These are phyloP conservation scores for Phoenix roebelenii DNA, from an alignment of 176 grass and related monocot genomes.

Conservation along the genomic window DNA sequence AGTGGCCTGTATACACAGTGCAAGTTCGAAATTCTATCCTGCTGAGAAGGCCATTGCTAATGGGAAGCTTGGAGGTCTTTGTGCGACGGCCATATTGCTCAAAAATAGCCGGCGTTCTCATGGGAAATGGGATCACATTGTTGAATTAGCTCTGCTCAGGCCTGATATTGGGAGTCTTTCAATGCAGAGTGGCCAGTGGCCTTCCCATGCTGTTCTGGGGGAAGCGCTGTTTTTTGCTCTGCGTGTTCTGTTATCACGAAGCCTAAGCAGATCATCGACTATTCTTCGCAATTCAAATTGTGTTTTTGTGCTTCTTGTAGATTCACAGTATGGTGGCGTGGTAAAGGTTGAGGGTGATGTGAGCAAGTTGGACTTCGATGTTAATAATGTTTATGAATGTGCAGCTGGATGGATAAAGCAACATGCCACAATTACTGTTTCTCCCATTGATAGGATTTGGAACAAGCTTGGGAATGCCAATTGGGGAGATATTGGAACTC, in stretches of 20 bases:
- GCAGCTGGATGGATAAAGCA: slow-evolving; percentile 84
- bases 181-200: slow-evolving; percentile 32
- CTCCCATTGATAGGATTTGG: slow-evolving; percentile 74
- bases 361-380: slow-evolving; percentile 75
- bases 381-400: slow-evolving; percentile 69
- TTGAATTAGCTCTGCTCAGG: slow-evolving; percentile 64
- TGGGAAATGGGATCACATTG: slow-evolving; percentile 93
- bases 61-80: slow-evolving; percentile 76
- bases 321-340: slow-evolving; percentile 92
- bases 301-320: slow-evolving; percentile 81
- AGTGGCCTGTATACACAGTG: slow-evolving; percentile 90
- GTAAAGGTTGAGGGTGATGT: slow-evolving; percentile 88
- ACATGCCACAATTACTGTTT: slow-evolving; percentile 69
- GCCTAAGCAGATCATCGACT: slow-evolving; percentile 74
- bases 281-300: slow-evolving; percentile 60
- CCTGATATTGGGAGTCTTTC: slow-evolving; percentile 65
- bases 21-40: slow-evolving; percentile 81
- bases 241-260: slow-evolving; percentile 74
- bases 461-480: slow-evolving; percentile 99
- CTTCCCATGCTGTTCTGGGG: slow-evolving; percentile 56
- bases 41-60: slow-evolving; percentile 83
- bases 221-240: slow-evolving; percentile 92
- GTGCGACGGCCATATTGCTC: slow-evolving; percentile 64
- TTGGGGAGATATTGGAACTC: slow-evolving; percentile 85
- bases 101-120: slow-evolving; percentile 49